These are phyloP conservation scores for Botryotinia calthae DNA, from an alignment of 2,329 filamentous ascomycete genomes.

Conservation along the genomic window DNA sequence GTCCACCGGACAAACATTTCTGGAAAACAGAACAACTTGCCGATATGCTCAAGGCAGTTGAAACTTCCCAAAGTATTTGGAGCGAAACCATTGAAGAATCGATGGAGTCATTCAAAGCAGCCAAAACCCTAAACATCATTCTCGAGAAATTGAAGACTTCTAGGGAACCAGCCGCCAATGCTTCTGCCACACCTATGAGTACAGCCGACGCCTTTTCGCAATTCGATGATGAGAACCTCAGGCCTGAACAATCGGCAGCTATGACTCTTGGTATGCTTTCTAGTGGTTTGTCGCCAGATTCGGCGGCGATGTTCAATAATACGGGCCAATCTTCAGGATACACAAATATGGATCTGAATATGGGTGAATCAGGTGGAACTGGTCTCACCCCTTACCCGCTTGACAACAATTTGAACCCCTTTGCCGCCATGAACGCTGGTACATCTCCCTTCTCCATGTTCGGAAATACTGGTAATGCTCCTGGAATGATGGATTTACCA, in stretches of 20 bases:
- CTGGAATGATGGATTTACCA: slow-evolving; percentile 53
- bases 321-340: slow-evolving; percentile 38
- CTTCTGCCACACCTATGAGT: slow-evolving; percentile 23
- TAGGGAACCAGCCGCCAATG: slow-evolving; percentile 27
- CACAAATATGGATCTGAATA: slow-evolving; percentile 34
- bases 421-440: slow-evolving; percentile 28
- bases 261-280: slow-evolving; percentile 70
- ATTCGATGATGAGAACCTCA: slow-evolving; percentile 50
- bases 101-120: slow-evolving; percentile 88
- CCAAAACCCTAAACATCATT: slow-evolving; percentile 78
- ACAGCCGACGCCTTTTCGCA: slow-evolving; percentile 34
- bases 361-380: slow-evolving; percentile 37
- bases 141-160: slow-evolving; percentile 69
- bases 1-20: slow-evolving; percentile 47
- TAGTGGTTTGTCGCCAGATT: slow-evolving; percentile 54
- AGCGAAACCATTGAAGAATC: slow-evolving; percentile 71
- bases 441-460: slow-evolving; percentile 53
- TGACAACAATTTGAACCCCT: slow-evolving; percentile 33
- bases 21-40: slow-evolving; percentile 61
- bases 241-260: slow-evolving; percentile 62
- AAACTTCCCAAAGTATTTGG: slow-evolving; percentile 76
- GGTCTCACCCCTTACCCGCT: slow-evolving; percentile 45
- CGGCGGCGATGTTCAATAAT: slow-evolving; percentile 38
- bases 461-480: slow-evolving; percentile 41
- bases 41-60: slow-evolving; percentile 74